These are phyloP conservation scores for Pyronema omphalodes DNA, from an alignment of 495 filamentous ascomycete species.

Conservation along the genomic window DNA sequence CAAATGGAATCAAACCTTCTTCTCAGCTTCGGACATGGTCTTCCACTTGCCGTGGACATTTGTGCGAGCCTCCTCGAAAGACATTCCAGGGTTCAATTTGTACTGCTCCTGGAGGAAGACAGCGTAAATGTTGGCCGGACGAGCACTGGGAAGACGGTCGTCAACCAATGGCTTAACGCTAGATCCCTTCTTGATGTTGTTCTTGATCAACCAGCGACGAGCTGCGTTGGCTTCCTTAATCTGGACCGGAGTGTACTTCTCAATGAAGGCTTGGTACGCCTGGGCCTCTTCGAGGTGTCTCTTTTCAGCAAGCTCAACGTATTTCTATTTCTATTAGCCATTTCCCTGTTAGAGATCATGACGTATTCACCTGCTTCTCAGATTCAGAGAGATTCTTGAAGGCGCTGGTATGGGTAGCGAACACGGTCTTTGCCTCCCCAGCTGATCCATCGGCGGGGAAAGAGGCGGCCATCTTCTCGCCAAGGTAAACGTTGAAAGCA, in stretches of 20 bases:
- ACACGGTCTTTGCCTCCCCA: too few relatives aligned
- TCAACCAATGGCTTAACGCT: background rate
- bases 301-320: background rate
- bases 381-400: background rate
- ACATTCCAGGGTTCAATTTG: background rate
- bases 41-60: background rate
- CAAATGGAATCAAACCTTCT: slow-evolving; percentile 1
- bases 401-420: too few relatives aligned
- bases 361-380: background rate
- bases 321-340: background rate
- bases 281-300: background rate
- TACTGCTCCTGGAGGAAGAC: background rate
- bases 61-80: background rate
- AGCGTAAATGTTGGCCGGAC: background rate
- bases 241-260: background rate
- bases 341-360: background rate
- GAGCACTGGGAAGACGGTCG: background rate
- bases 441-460: background rate
- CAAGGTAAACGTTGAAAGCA: background rate
- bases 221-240: background rate
- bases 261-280: background rate
- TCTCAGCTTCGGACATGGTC: background rate
- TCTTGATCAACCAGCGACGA: slow-evolving; percentile 1
- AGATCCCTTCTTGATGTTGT: background rate
- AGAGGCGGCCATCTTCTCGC: background rate